Evolutionary conservation across 495 filamentous ascomycete genomes (phyloP), one percentile per base, ranked within the genome.

Genomic region (Podospora tetraspora): DNA sequence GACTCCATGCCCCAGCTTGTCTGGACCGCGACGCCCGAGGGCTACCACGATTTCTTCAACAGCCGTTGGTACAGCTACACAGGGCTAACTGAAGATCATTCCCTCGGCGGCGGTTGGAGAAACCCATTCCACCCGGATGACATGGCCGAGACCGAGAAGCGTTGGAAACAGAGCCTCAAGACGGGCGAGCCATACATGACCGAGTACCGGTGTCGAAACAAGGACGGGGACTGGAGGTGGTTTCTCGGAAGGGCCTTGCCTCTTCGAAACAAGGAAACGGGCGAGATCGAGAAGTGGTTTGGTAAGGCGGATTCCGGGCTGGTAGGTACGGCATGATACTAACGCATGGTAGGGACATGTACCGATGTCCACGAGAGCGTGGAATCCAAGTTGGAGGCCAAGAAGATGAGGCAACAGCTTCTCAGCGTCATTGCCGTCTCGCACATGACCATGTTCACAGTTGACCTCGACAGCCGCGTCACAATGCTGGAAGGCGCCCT

Each of bases 41-140:
- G 90, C 1, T 64, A 74, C 21, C 82, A 86, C 67, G 90, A 92
- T 71, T 92, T 89, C 77, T 92, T 85, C 72, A 88, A 87, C 25
- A 82, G 84, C 56, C 77, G 87, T 25, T 92, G 90, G 89, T 91
- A 90, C 66, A 83, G 85, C 61, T 92, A 89, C 71, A 92, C 90
- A 1, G 89, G 90, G 2, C 72, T 90, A 34, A 82, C 85, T 0
- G 74, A 76, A 37, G 84, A 89, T 66, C 72, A 86, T 12, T 82
- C 78, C 23, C 60, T 83, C 24, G 81, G 82, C 4, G 21, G 65
- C 57, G 78, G 76, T 2, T 84, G 81, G 81, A 71, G 72, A 63
- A 70, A 67, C 6, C 74, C 81, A 10, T 83, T 84, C 62, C 83
- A 85, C 57, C 82, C 81, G 32, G 85, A 91, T 25, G 90, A 92